Conservation (phyloP, 2,329 filamentous ascomycete species). For the Aspergillus fumigatus region DNA sequence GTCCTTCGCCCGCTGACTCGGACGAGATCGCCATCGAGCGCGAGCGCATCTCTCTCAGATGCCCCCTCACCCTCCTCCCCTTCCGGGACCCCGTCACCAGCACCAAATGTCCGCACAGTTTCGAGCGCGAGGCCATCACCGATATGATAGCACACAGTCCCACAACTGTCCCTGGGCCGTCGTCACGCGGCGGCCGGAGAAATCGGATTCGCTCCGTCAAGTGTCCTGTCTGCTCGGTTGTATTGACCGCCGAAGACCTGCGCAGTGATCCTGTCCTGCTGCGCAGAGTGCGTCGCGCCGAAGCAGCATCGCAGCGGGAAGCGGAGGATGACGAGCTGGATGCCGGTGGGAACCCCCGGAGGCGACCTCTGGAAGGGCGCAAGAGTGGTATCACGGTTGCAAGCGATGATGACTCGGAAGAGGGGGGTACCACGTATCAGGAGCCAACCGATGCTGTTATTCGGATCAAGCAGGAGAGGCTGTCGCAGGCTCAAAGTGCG, state of each 20-base stretch:
- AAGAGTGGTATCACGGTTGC: slow-evolving; percentile 28
- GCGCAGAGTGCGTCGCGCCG: slow-evolving; percentile 33
- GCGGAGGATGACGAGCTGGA: slow-evolving; percentile 29
- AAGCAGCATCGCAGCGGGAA: slow-evolving; percentile 23
- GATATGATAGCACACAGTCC: slow-evolving; percentile 38
- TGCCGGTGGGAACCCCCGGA: slow-evolving; percentile 10
- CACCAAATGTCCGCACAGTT: slow-evolving; percentile 47
- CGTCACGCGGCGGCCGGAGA: slow-evolving; percentile 12
- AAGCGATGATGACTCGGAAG: slow-evolving; percentile 26
- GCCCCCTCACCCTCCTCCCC: slow-evolving; percentile 44
- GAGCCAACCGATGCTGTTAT: slow-evolving; percentile 3
- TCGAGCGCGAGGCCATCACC: slow-evolving; percentile 44
- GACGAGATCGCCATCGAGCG: slow-evolving; percentile 45
- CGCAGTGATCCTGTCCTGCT: slow-evolving; percentile 37
- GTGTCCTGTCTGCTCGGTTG: slow-evolving; percentile 41
- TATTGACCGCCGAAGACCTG: slow-evolving; percentile 36
- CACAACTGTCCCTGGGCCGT: slow-evolving; percentile 22
- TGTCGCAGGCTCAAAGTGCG: slow-evolving; percentile 3
- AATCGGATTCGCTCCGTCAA: slow-evolving; percentile 27
- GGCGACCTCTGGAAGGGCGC: slow-evolving; percentile 11
- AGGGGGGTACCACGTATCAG: slow-evolving; percentile 6
- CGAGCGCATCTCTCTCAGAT: slow-evolving; percentile 44
- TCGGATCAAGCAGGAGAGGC: slow-evolving; percentile 16
- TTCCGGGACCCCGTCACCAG: slow-evolving; percentile 46
- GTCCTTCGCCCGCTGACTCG: slow-evolving; percentile 25